Evolutionary conservation across 2,329 filamentous ascomycete genomes (phyloP).

Genomic region (Aspergillus terreus): DNA sequence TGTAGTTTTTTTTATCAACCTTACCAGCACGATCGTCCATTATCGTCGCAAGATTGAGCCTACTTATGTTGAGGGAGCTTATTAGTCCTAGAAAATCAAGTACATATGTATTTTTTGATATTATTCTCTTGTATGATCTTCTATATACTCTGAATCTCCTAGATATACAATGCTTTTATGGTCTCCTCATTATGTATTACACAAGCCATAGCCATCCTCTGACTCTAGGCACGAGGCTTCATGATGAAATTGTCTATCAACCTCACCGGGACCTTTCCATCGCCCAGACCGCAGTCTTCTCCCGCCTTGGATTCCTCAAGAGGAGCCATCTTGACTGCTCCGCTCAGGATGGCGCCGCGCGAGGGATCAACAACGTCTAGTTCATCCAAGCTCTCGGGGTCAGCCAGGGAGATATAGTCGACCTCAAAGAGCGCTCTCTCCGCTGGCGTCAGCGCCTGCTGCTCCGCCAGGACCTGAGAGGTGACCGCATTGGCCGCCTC

Average conservation of each 20-base stretch:
- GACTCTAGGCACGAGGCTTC: constrained; percentile 28
- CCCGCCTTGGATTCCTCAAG: constrained; percentile 65
- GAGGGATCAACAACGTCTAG: constrained; percentile 64
- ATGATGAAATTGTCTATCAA: constrained; percentile 93
- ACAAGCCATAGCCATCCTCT: not conserved
- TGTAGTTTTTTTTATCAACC: no score
- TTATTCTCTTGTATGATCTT: no score
- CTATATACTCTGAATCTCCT: no score
- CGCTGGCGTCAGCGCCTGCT: constrained; percentile 56
- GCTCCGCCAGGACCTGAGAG: constrained; percentile 54
- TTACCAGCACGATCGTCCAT: no score
- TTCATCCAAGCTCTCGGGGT: constrained; percentile 79
- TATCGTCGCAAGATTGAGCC: no score
- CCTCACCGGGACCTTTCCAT: constrained; percentile 70
- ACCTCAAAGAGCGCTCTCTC: constrained; percentile 72
- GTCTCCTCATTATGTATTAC: not conserved
- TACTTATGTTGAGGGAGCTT: no score
- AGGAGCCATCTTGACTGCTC: constrained; percentile 84
- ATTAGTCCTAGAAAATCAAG: no score
- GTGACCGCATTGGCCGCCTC: constrained; percentile 64
- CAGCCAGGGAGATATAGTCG: constrained; percentile 88
- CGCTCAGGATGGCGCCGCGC: constrained; percentile 79
- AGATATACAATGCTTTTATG: not conserved
- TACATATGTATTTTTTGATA: no score
- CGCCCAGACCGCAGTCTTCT: constrained; percentile 69